A percentile compares a stretch with the other conserved stretches of the same genome.
phyloP scores from a whole-genome alignment of 2,329 filamentous ascomycete genomes.

The Stemphylium lycopersici region DNA sequence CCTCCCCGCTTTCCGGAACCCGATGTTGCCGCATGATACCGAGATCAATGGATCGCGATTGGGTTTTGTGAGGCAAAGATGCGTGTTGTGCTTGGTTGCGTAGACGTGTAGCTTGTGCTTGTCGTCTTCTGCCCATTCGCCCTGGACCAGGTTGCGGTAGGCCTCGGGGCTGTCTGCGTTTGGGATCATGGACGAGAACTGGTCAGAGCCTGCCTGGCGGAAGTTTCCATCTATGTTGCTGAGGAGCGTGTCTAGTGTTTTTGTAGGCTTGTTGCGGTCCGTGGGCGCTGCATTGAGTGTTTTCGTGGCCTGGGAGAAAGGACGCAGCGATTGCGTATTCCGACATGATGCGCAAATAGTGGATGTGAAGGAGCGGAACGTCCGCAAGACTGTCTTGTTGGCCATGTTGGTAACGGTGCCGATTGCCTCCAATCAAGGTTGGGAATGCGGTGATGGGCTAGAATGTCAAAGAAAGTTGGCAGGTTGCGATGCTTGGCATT shows the following conservation, averaged over 20 bases:
- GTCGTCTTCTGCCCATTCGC: slow-evolving; percentile 52
- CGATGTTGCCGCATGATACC: slow-evolving; percentile 83
- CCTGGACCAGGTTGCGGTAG: slow-evolving; percentile 23
- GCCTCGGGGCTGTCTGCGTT: not conserved
- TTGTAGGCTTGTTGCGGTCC: slow-evolving; percentile 15
- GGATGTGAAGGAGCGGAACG: slow-evolving; percentile 40
- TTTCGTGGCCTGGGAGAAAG: slow-evolving; percentile 43
- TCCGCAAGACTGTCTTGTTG: slow-evolving; percentile 31
- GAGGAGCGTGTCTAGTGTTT: slow-evolving; percentile 22
- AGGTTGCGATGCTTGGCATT: slow-evolving; percentile 20
- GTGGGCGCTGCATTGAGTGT: slow-evolving; percentile 15
- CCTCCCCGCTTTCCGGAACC: slow-evolving; percentile 83
- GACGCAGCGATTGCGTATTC: slow-evolving; percentile 33
- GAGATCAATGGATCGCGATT: slow-evolving; percentile 80
- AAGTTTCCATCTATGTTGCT: slow-evolving; percentile 25
- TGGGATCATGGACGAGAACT: slow-evolving; percentile 30
- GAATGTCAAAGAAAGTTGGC: slow-evolving; percentile 31
- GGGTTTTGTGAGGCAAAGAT: slow-evolving; percentile 87
- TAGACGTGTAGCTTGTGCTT: slow-evolving; percentile 89
- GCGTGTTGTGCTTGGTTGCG: slow-evolving; percentile 90
- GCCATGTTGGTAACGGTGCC: slow-evolving; percentile 28
- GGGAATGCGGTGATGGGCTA: slow-evolving; percentile 9
- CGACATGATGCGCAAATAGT: slow-evolving; percentile 50
- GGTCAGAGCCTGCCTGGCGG: slow-evolving; percentile 15
- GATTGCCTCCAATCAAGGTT: slow-evolving; percentile 22